These are phyloP conservation scores for Gleditsia sinensis DNA, from an alignment of 306 rosid species.

Conservation along the genomic window DNA sequence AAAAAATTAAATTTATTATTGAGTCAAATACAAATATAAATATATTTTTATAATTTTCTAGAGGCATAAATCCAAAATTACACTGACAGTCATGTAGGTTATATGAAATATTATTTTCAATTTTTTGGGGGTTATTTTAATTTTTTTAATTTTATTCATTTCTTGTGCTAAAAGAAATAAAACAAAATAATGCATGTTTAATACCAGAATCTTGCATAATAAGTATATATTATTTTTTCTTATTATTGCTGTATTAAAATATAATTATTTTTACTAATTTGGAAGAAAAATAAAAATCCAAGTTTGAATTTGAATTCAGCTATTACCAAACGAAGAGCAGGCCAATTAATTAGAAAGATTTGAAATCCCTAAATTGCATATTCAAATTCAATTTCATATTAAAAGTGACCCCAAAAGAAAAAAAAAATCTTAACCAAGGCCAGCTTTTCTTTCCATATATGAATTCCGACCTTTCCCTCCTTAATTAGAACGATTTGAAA, in stretches of 20 bases:
- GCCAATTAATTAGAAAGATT: not conserved
- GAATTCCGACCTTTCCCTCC: not conserved
- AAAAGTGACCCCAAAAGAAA: no score
- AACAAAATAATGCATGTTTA: not conserved
- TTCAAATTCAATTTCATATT: not conserved
- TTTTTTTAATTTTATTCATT: not conserved
- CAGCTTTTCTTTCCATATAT: not conserved
- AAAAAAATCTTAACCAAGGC: no score
- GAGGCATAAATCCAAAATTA: not conserved
- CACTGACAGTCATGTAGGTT: not conserved
- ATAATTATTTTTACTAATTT: not conserved
- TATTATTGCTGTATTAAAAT: no score
- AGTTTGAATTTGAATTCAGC: not conserved
- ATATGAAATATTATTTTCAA: not conserved
- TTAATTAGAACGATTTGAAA: no score
- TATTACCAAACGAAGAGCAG: not conserved
- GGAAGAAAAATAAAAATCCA: not conserved
- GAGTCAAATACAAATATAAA: no score
- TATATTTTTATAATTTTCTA: no score
- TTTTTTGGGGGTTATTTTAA: not conserved
- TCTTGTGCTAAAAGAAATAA: not conserved
- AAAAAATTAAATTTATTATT: no score
- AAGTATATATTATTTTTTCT: not conserved
- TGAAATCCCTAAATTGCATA: not conserved
- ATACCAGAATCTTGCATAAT: not conserved